These are phyloP conservation scores for Avena insularis DNA, from an alignment of 176 grass and related monocot genomes.

Conservation along the genomic window DNA sequence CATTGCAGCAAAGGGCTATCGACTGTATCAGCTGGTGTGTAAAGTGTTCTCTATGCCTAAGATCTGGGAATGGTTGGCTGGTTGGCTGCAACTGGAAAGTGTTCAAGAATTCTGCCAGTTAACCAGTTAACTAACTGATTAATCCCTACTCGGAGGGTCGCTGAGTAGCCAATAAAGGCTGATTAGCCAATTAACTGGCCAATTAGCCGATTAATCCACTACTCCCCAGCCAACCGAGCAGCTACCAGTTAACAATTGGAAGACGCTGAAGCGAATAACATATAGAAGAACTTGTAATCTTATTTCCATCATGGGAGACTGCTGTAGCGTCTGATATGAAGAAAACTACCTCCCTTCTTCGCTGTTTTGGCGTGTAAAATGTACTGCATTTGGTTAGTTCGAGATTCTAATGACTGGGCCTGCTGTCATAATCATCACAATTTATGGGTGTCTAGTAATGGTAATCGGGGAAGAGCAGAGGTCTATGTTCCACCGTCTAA, in stretches of 20 bases:
- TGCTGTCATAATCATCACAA: not conserved
- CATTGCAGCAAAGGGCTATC: not conserved
- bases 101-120: too few relatives aligned
- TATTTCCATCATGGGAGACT: not conserved
- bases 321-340: not conserved
- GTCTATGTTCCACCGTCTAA: not conserved
- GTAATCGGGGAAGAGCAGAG: not conserved
- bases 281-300: not conserved
- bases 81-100: not conserved
- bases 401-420: not conserved
- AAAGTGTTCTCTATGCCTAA: not conserved
- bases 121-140: too few relatives aligned
- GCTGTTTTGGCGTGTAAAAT: not conserved
- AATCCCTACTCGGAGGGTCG: too few relatives aligned
- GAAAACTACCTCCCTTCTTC: not conserved
- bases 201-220: too few relatives aligned
- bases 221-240: too few relatives aligned
- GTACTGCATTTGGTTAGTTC: not conserved
- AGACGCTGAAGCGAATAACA: not conserved
- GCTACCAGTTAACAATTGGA: not conserved
- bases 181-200: too few relatives aligned
- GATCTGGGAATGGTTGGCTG: not conserved
- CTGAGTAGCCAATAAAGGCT: too few relatives aligned
- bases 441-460: not conserved
- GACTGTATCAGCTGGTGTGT: not conserved